phyloP scores from a whole-genome alignment of 306 rosid genomes.

The Gleditsia sinensis region DNA sequence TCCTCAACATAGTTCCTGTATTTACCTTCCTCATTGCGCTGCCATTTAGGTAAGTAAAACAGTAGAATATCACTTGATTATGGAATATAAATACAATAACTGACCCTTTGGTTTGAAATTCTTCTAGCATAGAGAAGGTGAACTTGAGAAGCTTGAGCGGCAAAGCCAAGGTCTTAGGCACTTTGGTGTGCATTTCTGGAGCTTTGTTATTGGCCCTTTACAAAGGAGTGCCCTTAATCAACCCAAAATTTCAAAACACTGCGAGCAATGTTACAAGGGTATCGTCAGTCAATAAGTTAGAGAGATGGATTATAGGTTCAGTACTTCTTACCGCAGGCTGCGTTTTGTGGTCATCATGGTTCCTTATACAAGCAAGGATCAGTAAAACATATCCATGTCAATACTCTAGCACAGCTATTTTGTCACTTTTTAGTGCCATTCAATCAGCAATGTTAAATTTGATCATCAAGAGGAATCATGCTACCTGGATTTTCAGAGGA shows the following conservation, averaged over 20 bases:
- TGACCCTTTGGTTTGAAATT: conserved; percentile 13
- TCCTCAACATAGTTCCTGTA: conserved; percentile 83
- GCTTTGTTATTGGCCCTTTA: conserved; percentile 63
- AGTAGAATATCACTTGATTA: not conserved
- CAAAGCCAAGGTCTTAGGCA: conserved; percentile 66
- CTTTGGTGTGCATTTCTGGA: conserved; percentile 63
- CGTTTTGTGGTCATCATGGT: conserved; percentile 91
- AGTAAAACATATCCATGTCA: conserved; percentile 67
- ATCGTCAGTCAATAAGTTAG: conserved; percentile 31
- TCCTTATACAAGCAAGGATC: conserved; percentile 74
- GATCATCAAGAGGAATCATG: conserved; percentile 48
- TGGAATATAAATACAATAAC: conserved; percentile 15
- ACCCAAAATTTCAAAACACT: conserved; percentile 30
- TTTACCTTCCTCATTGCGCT: conserved; percentile 76
- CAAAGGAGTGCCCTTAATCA: conserved; percentile 63
- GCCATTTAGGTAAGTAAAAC: conserved; percentile 67
- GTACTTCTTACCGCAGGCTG: conserved; percentile 54
- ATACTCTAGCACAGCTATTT: conserved; percentile 80
- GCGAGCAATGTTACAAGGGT: not conserved
- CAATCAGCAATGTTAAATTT: conserved; percentile 66
- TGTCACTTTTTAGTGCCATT: conserved; percentile 68
- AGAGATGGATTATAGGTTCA: conserved; percentile 70
- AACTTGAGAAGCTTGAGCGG: conserved; percentile 61
- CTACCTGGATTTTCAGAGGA: conserved; percentile 64
- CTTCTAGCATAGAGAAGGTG: conserved; percentile 74